phyloP scores from a whole-genome alignment of 305 asterid species.

The Solanum hybrid region DNA sequence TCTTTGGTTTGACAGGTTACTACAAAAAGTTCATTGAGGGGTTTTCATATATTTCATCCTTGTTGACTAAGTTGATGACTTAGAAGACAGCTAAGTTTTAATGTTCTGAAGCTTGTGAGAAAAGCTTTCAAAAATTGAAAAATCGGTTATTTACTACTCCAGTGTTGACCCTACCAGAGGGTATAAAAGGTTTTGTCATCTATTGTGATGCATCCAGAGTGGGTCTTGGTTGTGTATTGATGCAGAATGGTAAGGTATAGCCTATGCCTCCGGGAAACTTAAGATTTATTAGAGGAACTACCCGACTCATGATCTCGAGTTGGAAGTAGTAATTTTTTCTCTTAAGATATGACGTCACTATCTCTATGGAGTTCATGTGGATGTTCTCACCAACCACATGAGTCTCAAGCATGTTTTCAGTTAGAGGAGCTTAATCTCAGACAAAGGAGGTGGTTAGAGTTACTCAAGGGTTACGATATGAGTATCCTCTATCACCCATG shows the following conservation, averaged over 20 bases:
- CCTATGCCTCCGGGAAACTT: neutral
- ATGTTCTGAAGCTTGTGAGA: neutral
- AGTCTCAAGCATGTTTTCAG: neutral
- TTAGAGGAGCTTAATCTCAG: neutral
- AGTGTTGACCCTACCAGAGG: neutral
- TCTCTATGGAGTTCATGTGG: neutral
- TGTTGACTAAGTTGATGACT: neutral
- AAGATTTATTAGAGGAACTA: neutral
- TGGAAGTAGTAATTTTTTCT: neutral
- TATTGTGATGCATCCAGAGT: neutral
- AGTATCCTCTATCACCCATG: neutral
- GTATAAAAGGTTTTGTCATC: neutral
- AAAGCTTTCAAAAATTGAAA: neutral
- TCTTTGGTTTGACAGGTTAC: neutral
- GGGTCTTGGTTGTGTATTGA: neutral
- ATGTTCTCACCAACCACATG: neutral
- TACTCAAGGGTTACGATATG: neutral
- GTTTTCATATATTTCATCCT: neutral
- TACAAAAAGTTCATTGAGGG: neutral
- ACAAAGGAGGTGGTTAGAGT: neutral
- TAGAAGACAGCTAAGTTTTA: neutral
- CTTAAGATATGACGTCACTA: neutral
- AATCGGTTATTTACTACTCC: neutral
- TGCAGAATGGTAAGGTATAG: neutral
- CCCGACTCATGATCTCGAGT: neutral